A percentile compares a stretch with the other conserved stretches of the same genome.
Conservation (phyloP, 306 rosid genomes). For the Astragalus glycyphyllos region DNA sequence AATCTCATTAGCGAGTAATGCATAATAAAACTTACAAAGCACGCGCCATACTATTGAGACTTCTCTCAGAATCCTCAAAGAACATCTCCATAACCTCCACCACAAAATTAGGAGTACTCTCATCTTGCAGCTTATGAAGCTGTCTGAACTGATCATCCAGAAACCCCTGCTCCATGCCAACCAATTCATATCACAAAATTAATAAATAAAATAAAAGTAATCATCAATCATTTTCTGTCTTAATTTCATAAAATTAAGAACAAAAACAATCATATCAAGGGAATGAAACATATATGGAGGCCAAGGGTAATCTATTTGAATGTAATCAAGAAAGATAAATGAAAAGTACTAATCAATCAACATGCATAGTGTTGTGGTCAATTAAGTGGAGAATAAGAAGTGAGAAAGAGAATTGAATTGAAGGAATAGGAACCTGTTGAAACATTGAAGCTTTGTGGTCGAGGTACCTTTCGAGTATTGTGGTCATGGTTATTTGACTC, state of each 20-base stretch:
- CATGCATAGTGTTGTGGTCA: no score
- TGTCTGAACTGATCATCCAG: slow-evolving; percentile 81
- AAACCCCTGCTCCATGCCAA: slow-evolving; percentile 50
- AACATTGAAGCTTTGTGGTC: slow-evolving; percentile 55
- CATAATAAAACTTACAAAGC: slow-evolving; percentile 56
- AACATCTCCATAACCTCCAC: slow-evolving; percentile 74
- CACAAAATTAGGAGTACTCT: slow-evolving; percentile 73
- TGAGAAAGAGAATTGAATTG: neutral
- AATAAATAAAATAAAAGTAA: neutral
- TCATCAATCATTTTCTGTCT: no score
- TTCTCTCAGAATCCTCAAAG: slow-evolving; percentile 77
- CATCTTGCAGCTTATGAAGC: slow-evolving; percentile 79
- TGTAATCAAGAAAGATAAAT: no score
- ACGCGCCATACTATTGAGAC: slow-evolving; percentile 62
- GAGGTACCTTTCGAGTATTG: slow-evolving; percentile 52
- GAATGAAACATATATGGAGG: no score
- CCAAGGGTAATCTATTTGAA: no score
- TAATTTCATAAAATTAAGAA: no score
- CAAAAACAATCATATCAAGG: no score
- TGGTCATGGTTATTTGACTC: slow-evolving; percentile 42
- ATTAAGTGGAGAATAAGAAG: neutral
- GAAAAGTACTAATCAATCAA: no score
- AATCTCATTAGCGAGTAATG: neutral
- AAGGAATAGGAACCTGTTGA: slow-evolving; percentile 54
- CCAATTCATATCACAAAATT: neutral